phyloP scores from a whole-genome alignment of 306 rosid species.

The cucumber (Cucumis sativus) region Cucumber_9930_V3 NC_026657.2:17727001-17727500 shows the following conservation, averaged over 20 bases:
- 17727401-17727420: no score
- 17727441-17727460: not conserved
- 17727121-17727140: constrained; percentile 37
- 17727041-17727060: constrained; percentile 45
- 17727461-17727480: not conserved
- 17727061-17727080: constrained; percentile 33
- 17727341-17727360: not conserved
- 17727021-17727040: constrained; percentile 46
- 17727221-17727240: not conserved
- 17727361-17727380: not conserved
- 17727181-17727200: not conserved
- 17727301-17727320: not conserved
- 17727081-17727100: constrained; percentile 27
- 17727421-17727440: no score
- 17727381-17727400: no score
- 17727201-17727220: not conserved
- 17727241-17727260: not conserved
- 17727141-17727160: constrained; percentile 34
- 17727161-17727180: constrained; percentile 7
- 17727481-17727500: not conserved
- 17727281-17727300: not conserved
- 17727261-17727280: not conserved
- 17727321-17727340: not conserved
- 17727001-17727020: constrained; percentile 62
- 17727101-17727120: constrained; percentile 59